Percentiles rank a stretch among this genome's conserved stretches.
Conservation (phyloP, 2,329 filamentous ascomycete genomes). For the Ophioceras dolichostomum region DNA sequence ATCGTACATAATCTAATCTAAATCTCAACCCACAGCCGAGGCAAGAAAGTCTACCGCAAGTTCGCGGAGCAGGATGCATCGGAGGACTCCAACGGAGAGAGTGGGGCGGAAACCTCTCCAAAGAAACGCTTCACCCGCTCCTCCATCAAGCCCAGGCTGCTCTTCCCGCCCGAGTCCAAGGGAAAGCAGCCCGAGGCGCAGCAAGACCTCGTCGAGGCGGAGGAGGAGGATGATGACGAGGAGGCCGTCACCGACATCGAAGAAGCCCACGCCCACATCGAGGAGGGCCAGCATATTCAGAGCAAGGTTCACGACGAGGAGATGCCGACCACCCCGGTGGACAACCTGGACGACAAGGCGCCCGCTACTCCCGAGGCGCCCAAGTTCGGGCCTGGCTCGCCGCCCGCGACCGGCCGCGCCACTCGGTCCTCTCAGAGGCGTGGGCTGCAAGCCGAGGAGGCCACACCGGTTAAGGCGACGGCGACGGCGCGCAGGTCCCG, state of each 20-base stretch:
- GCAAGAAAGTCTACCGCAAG: slow-evolving; percentile 66
- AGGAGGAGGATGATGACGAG: slow-evolving; percentile 51
- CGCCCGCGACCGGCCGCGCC: slow-evolving; percentile 47
- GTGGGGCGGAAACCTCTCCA: slow-evolving; percentile 7
- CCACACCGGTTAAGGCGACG: slow-evolving; percentile 27
- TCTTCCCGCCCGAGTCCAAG: slow-evolving; percentile 45
- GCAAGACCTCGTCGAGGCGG: slow-evolving; percentile 22
- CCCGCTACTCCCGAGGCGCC: slow-evolving; percentile 41
- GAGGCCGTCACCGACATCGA: slow-evolving; percentile 49
- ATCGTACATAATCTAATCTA: too few species aligned
- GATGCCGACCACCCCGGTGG: slow-evolving; percentile 23
- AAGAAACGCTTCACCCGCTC: slow-evolving; percentile 45
- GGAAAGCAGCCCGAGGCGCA: slow-evolving; percentile 21
- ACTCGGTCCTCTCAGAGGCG: slow-evolving; percentile 44
- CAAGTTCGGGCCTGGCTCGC: slow-evolving; percentile 44
- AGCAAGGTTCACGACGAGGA: slow-evolving; percentile 8
- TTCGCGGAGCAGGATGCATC: slow-evolving; percentile 29
- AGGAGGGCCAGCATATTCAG: slow-evolving; percentile 8
- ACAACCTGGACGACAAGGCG: slow-evolving; percentile 18
- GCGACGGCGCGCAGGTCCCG: slow-evolving; percentile 15
- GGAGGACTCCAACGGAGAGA: slow-evolving; percentile 10
- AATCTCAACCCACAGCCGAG: slow-evolving; percentile 42
- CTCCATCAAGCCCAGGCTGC: slow-evolving; percentile 58
- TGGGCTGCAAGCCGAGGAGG: slow-evolving; percentile 31
- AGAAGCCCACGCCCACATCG: too few species aligned